Evolutionary conservation across 2,329 filamentous ascomycete genomes (phyloP).

Genomic region (Fusarium heterosporum): DNA sequence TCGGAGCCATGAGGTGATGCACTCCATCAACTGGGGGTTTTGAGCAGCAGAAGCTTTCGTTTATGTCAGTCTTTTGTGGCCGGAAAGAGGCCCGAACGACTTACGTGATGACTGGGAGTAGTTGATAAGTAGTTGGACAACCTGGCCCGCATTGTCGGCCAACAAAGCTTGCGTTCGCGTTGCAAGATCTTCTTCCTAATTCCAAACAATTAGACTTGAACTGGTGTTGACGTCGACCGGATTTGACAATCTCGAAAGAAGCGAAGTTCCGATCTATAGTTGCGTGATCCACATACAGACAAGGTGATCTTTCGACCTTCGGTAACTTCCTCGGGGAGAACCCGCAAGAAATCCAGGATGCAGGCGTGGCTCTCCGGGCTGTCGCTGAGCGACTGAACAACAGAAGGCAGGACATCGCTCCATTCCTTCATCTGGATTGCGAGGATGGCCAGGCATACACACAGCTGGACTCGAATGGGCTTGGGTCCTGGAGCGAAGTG

Average conservation of each 20-base stretch:
- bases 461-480: conserved; percentile 88
- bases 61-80: conserved; percentile 32
- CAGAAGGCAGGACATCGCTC: conserved; percentile 89
- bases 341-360: conserved; percentile 94
- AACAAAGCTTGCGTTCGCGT: conserved; percentile 89
- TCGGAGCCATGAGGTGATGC: conserved; percentile 95
- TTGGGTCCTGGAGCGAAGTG: conserved; percentile 85
- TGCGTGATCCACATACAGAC: conserved; percentile 86
- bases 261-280: conserved; percentile 56
- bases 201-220: conserved; percentile 57
- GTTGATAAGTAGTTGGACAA: conserved; percentile 86
- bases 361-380: conserved; percentile 84
- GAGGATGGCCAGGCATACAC: conserved; percentile 92
- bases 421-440: conserved; percentile 96
- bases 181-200: conserved; percentile 93
- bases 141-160: conserved; percentile 88
- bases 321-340: conserved; percentile 97
- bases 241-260: conserved; percentile 51
- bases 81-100: conserved; percentile 45
- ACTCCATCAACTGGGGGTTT: conserved; percentile 92
- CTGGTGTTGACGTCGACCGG: conserved; percentile 52
- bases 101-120: conserved; percentile 93
- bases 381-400: conserved; percentile 81
- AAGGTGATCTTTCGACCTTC: conserved; percentile 99
- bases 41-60: conserved; percentile 76